A percentile compares a stretch with the other conserved stretches of the same genome.
phyloP scores from a whole-genome alignment of 768 basidiomycete genomes.

The Psilocybe sp. region DNA sequence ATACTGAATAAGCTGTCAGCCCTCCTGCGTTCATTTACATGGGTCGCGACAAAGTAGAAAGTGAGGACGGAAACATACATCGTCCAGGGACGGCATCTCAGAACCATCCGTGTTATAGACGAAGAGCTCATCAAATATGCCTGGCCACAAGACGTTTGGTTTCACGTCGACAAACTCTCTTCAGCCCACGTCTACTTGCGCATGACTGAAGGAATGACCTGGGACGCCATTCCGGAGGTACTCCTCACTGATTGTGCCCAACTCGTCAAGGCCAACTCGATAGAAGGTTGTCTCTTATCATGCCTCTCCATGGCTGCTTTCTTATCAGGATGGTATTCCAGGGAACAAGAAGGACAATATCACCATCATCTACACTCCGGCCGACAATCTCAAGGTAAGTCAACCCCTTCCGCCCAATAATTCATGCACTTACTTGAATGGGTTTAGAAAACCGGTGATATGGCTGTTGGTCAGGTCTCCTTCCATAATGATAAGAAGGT shows the following conservation, averaged over 20 bases:
- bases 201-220: constrained; percentile 74
- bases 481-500: constrained; percentile 92
- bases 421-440: not conserved
- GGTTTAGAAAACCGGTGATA: constrained; percentile 90
- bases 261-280: constrained; percentile 96
- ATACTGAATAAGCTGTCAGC: constrained; percentile 39
- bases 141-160: constrained; percentile 87
- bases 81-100: not conserved
- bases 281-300: constrained; percentile 62
- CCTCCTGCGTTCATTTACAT: constrained; percentile 82
- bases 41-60: constrained; percentile 97
- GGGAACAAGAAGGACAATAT: constrained; percentile 96
- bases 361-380: constrained; percentile 92
- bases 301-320: not conserved
- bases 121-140: constrained; percentile 94
- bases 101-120: constrained; percentile 48
- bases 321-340: constrained; percentile 24
- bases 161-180: constrained; percentile 97
- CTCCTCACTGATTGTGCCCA: constrained; percentile 87
- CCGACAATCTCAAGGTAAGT: constrained; percentile 83
- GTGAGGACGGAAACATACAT: constrained; percentile 39
- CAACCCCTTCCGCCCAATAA: not conserved
- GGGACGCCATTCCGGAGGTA: constrained; percentile 83
- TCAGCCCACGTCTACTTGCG: constrained; percentile 98
- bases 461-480: constrained; percentile 95